A percentile compares a stretch with the other conserved stretches of the same genome.
Evolutionary conservation across 2,329 filamentous ascomycete genomes (phyloP).

Genomic region (Colletotrichum sp.): DNA sequence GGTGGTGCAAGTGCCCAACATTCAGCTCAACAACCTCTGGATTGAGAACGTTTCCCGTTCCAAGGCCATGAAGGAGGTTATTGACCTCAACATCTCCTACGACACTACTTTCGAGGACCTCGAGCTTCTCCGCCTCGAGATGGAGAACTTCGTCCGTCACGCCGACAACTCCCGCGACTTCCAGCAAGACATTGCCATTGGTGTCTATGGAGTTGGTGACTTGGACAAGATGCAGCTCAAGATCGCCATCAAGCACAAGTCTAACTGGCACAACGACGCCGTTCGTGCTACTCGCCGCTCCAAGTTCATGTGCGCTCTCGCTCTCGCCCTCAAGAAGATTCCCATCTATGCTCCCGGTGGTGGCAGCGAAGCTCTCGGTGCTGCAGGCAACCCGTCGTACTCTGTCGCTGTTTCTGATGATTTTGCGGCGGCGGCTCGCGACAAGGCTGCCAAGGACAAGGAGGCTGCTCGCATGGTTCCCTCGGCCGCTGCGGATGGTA

Average conservation of each 20-base stretch:
- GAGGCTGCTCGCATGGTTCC: constrained; percentile 72
- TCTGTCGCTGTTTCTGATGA: constrained; percentile 76
- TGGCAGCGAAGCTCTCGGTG: constrained; percentile 65
- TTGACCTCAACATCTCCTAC: constrained; percentile 81
- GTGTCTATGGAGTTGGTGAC: constrained; percentile 79
- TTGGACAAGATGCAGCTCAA: constrained; percentile 87
- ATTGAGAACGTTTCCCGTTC: constrained; percentile 93
- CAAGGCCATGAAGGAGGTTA: constrained; percentile 87
- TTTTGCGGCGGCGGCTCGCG: constrained; percentile 66
- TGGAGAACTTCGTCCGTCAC: constrained; percentile 82
- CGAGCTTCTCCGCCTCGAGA: constrained; percentile 81
- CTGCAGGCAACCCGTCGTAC: constrained; percentile 79
- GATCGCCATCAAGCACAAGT: constrained; percentile 89
- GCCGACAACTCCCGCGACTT: constrained; percentile 92
- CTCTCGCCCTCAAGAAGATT: constrained; percentile 82
- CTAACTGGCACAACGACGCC: constrained; percentile 87
- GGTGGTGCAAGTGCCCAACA: constrained; percentile 83
- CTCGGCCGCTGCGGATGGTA: constrained; percentile 25
- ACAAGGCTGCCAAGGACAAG: constrained; percentile 62
- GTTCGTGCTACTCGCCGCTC: constrained; percentile 82
- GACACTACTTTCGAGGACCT: constrained; percentile 91
- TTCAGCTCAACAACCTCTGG: constrained; percentile 89
- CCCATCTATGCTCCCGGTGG: constrained; percentile 85
- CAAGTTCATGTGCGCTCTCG: constrained; percentile 96
- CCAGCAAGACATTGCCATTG: constrained; percentile 80